These are phyloP conservation scores for Periconia sp. DNA, from an alignment of 2,329 filamentous ascomycete genomes.

Conservation along the genomic window DNA sequence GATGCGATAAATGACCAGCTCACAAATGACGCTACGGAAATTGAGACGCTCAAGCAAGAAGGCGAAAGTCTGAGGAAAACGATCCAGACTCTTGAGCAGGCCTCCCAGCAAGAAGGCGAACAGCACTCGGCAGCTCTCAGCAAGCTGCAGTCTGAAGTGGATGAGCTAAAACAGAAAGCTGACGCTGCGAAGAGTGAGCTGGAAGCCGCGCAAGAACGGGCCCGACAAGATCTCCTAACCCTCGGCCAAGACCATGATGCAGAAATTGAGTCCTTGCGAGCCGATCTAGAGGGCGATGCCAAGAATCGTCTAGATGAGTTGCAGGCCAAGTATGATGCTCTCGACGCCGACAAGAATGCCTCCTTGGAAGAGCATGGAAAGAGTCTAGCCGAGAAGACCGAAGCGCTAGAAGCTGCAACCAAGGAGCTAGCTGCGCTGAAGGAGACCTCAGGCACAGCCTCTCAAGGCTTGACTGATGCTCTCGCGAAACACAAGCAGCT, in stretches of 20 bases:
- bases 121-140: constrained; percentile 31
- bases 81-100: constrained; percentile 39
- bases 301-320: constrained; percentile 40
- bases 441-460: constrained; percentile 29
- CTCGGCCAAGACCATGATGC: constrained; percentile 41
- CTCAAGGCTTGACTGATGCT: constrained; percentile 28
- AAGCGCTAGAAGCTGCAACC: constrained; percentile 26
- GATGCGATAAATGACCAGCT: constrained; percentile 44
- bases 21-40: constrained; percentile 30
- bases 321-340: constrained; percentile 37
- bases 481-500: constrained; percentile 29
- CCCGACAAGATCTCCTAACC: constrained; percentile 34
- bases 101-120: constrained; percentile 32
- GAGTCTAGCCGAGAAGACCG: constrained; percentile 22
- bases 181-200: constrained; percentile 36
- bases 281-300: constrained; percentile 43
- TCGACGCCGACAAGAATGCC: constrained; percentile 37
- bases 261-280: constrained; percentile 43
- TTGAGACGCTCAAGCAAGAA: constrained; percentile 36
- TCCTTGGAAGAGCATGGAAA: constrained; percentile 29
- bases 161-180: constrained; percentile 31
- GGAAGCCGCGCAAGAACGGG: constrained; percentile 29
- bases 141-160: constrained; percentile 32
- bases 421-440: constrained; percentile 25
- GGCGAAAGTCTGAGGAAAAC: constrained; percentile 37